Evolutionary conservation across 1,139 yeast species (phyloP).

Genomic region (Saccharomyces hybrid): DNA sequence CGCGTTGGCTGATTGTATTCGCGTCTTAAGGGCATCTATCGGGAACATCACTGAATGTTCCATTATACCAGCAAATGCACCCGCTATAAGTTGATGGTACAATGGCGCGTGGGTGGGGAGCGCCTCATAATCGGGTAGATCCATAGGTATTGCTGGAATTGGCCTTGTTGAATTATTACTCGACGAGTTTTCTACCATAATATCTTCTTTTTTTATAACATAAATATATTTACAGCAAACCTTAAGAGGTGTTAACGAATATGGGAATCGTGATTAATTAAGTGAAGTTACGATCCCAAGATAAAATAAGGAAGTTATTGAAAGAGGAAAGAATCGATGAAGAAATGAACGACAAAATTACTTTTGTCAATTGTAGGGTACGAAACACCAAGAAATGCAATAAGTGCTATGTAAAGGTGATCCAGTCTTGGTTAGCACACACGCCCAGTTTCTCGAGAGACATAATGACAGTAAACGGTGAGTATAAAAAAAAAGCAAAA

Average conservation of each 20-base stretch:
- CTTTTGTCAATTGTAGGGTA: not conserved
- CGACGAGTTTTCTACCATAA: not conserved
- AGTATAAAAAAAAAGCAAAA: not conserved
- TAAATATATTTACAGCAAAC: not conserved
- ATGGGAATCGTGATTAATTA: not conserved
- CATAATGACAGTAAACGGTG: not conserved
- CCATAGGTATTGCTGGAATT: not conserved
- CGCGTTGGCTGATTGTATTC: slow-evolving; percentile 65
- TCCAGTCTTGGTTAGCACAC: not conserved
- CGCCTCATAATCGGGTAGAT: slow-evolving; percentile 63
- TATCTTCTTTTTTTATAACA: not conserved
- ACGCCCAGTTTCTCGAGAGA: not conserved
- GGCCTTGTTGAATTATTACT: not conserved
- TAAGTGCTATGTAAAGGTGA: not conserved
- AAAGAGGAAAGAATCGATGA: not conserved
- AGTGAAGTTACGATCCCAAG: not conserved
- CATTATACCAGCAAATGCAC: slow-evolving; percentile 97
- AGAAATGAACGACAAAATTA: not conserved
- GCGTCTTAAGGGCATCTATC: slow-evolving; percentile 84
- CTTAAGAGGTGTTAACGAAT: not conserved
- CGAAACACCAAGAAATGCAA: not conserved
- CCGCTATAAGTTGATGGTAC: slow-evolving; percentile 75
- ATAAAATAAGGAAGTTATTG: not conserved
- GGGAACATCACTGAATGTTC: slow-evolving; percentile 98
- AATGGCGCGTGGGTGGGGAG: slow-evolving; percentile 82